Conservation (phyloP, 2,329 filamentous ascomycete species). For the Botrytis squamosa region DNA sequence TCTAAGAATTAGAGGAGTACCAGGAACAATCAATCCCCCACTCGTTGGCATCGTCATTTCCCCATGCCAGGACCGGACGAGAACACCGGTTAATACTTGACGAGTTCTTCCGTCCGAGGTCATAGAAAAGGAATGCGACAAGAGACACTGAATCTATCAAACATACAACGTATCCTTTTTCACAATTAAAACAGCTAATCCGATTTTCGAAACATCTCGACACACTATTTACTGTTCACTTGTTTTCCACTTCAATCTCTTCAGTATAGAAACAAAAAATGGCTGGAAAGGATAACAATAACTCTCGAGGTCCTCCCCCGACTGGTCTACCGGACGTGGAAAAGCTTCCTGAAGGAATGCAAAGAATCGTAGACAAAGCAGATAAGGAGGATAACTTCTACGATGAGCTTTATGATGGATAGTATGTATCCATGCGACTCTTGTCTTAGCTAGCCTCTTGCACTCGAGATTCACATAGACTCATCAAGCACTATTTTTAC, state of each 20-base stretch:
- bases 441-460: neutral
- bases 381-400: constrained; percentile 71
- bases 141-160: neutral
- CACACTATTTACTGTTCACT: neutral
- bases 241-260: neutral
- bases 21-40: constrained; percentile 1
- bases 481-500: neutral
- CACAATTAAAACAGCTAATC: neutral
- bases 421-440: constrained; percentile 53
- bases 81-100: constrained; percentile 11
- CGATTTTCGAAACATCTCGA: neutral
- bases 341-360: constrained; percentile 55
- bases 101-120: constrained; percentile 16
- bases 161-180: neutral
- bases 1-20: neutral
- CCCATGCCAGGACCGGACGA: constrained; percentile 14
- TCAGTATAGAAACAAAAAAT: constrained; percentile 25
- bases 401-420: constrained; percentile 74
- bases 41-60: constrained; percentile 13
- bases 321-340: constrained; percentile 31
- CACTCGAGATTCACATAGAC: neutral
- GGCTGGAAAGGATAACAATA: constrained; percentile 34
- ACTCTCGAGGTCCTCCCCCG: constrained; percentile 31
- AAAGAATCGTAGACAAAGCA: constrained; percentile 56
- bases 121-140: constrained; percentile 1